A percentile compares a stretch with the other conserved stretches of the same genome.
Evolutionary conservation across 2,329 filamentous ascomycete species (phyloP).

Genomic region (Eutypella sp.): DNA sequence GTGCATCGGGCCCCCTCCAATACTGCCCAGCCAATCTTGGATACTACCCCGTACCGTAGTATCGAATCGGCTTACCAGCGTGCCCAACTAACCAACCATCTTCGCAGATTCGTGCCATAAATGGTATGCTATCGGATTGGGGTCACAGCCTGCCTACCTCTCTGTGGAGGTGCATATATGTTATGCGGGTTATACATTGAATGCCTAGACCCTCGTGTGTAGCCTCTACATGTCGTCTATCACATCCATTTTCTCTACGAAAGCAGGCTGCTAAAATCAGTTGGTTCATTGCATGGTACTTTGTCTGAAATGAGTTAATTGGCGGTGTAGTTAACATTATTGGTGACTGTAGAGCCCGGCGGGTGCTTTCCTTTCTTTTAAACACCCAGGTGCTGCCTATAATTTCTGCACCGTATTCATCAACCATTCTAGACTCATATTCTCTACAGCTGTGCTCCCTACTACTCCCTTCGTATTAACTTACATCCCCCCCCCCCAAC

Average conservation of each 20-base stretch:
- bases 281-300: neutral
- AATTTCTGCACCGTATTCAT: neutral
- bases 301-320: neutral
- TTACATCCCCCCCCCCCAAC: neutral
- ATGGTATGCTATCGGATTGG: neutral
- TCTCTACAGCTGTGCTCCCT: neutral
- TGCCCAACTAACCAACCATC: neutral
- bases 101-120: neutral
- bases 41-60: neutral
- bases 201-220: neutral
- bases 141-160: neutral
- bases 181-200: neutral
- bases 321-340: neutral
- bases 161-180: neutral
- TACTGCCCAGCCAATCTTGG: too few relatives aligned
- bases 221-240: neutral
- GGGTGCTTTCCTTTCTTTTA: neutral
- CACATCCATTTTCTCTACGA: too few relatives aligned
- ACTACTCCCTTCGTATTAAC: neutral
- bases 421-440: neutral
- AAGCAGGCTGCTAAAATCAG: too few relatives aligned
- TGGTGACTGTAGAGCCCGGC: neutral
- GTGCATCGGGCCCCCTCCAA: too few relatives aligned
- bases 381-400: neutral
- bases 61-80: neutral